Percentiles rank a stretch among this genome's conserved stretches.
These are phyloP conservation scores for Coniochaeta sp. DNA, from an alignment of 2,329 filamentous ascomycete species.

Conservation along the genomic window DNA sequence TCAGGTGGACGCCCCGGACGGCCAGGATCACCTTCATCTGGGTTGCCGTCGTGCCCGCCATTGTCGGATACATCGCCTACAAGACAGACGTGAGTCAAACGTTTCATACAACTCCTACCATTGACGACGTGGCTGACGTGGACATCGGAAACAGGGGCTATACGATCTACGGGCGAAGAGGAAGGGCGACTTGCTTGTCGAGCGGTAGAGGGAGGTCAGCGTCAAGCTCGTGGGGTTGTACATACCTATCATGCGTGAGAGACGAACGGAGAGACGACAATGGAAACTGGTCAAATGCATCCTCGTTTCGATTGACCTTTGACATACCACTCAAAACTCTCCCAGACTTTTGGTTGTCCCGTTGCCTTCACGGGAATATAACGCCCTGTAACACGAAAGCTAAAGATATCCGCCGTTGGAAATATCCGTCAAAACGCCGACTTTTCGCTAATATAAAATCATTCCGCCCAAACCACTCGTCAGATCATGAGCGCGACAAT, in stretches of 20 bases:
- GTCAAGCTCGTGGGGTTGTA: conserved; percentile 25
- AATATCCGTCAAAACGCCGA: background rate
- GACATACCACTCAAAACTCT: no score
- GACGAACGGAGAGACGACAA: no score
- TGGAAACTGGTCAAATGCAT: background rate
- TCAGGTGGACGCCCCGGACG: conserved; percentile 84
- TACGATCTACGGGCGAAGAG: conserved; percentile 81
- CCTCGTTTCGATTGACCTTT: no score
- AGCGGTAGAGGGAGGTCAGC: conserved; percentile 50
- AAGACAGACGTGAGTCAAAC: conserved; percentile 70
- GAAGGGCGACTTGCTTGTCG: conserved; percentile 73
- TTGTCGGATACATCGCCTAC: conserved; percentile 67
- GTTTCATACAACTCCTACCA: background rate
- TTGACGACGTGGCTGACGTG: background rate
- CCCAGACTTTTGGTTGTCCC: no score
- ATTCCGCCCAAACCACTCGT: background rate
- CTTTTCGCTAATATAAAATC: background rate
- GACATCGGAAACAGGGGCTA: conserved; percentile 61
- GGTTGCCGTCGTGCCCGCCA: conserved; percentile 62
- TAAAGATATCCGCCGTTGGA: no score
- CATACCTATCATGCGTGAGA: conserved; percentile 24
- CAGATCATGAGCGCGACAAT: background rate
- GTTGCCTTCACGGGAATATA: no score
- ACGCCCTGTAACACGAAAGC: no score
- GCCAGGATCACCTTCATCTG: conserved; percentile 76